Base-by-base conservation (phyloP, 345 rosid species). In the Rhodomyrtus tomentosa region DNA sequence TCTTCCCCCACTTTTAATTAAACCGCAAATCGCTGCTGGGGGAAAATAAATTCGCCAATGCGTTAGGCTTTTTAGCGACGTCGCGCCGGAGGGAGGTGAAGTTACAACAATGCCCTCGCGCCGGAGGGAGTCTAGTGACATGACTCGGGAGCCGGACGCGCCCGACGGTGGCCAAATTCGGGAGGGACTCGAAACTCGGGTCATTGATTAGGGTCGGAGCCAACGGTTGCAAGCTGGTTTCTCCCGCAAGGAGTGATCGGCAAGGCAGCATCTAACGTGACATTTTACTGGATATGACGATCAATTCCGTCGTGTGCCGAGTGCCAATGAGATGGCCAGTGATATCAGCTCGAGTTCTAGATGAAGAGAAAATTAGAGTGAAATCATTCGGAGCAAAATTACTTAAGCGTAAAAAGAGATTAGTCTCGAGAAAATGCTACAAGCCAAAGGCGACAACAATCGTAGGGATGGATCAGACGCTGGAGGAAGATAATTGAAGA, bases 221-320 rank as follows among this genome's bases (percentile, higher is more conserved):
- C 3, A 20, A 20, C 24, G 13, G 21, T 15, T 0, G 2, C 6
- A 21, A 7, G 7, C 3, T 3, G 74, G 22, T 20, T 59, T 59
- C 40, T 29, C 40, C 10, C 0, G 22, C 5, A 27, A 3, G 22
- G 40, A 14, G 21, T 3, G 68, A 27, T 18, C 15, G 4, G 10
- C 32, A 9, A 27, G 1, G 38, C 20, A 3, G 20, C 15, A 11
- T 2, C 6, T 4, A 58, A 16, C 1, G 42, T 29, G 74, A 0
- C 11, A 62, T 62, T 2, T 62, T 1, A 21, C 40, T 20, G 24
- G 24, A 52, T 52, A 5, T 5, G 55, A 24, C 4, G 25, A 21
- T 25, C 25, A 7, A 7, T 7, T 54, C 25, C 38, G 1, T n/a
- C 68, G 3, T 7, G 0, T 12, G 15, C 16, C 2, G 2, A 27